Conservation (phyloP, 2,329 filamentous ascomycete species). For the Arthrobotrys megalospora region DNA sequence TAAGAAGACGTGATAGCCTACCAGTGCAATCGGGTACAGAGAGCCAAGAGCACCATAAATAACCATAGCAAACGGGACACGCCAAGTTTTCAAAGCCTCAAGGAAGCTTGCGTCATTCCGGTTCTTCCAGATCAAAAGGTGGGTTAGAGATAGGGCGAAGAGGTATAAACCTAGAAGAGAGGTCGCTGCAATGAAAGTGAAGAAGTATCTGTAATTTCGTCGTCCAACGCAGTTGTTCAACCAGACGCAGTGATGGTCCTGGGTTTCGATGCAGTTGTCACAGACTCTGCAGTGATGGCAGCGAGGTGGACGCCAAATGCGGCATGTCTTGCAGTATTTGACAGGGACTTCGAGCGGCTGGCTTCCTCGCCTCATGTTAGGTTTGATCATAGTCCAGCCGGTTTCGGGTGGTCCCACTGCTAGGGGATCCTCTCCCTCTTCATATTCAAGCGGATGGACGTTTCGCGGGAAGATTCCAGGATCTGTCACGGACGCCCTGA, state of each 20-base stretch:
- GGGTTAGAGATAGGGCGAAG: slow-evolving; percentile 82
- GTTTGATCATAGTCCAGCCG: slow-evolving; percentile 93
- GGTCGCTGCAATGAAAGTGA: slow-evolving; percentile 86
- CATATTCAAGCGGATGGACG: slow-evolving; percentile 76
- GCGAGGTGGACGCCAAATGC: slow-evolving; percentile 95
- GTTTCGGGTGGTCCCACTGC: slow-evolving; percentile 86
- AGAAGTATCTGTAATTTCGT: slow-evolving; percentile 98
- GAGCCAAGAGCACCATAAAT: slow-evolving; percentile 83
- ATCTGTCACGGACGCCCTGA: slow-evolving; percentile 92
- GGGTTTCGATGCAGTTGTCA: slow-evolving; percentile 96
- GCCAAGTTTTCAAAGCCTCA: slow-evolving; percentile 78
- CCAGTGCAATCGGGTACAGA: slow-evolving; percentile 85
- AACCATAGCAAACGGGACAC: slow-evolving; percentile 88
- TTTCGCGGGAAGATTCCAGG: slow-evolving; percentile 95
- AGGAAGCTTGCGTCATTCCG: slow-evolving; percentile 78
- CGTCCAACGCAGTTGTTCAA: slow-evolving; percentile 98
- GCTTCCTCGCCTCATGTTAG: slow-evolving; percentile 77
- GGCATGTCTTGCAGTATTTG: slow-evolving; percentile 98
- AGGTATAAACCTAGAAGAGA: slow-evolving; percentile 83
- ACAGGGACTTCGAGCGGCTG: slow-evolving; percentile 97
- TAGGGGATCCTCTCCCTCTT: slow-evolving; percentile 84
- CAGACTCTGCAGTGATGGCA: slow-evolving; percentile 97
- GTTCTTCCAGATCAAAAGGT: slow-evolving; percentile 80
- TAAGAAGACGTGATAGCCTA: slow-evolving; percentile 90
- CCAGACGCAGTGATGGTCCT: slow-evolving; percentile 99